Conservation (phyloP, 2,329 filamentous ascomycete genomes). For the Ceratocystis variospora region DNA sequence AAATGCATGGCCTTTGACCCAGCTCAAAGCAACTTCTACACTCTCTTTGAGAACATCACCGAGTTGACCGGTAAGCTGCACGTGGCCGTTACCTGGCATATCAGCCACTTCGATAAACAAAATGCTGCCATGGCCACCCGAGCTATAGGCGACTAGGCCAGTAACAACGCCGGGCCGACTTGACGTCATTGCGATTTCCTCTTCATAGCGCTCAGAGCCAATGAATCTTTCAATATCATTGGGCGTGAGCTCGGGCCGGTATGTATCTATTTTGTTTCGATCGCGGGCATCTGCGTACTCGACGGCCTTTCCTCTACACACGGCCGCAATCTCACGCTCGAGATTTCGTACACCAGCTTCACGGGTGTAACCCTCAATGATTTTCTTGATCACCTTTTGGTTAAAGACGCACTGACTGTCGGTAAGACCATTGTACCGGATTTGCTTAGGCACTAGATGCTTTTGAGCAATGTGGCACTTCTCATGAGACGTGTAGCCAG, state of each 20-base stretch:
- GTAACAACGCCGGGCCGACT: conserved; percentile 84
- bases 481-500: conserved; percentile 92
- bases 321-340: conserved; percentile 86
- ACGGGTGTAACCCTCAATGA: conserved; percentile 91
- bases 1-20: conserved; percentile 93
- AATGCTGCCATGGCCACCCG: conserved; percentile 85
- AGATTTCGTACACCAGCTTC: conserved; percentile 93
- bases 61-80: conserved; percentile 91
- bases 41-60: conserved; percentile 95
- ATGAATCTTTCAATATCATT: conserved; percentile 81
- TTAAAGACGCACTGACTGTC: conserved; percentile 62
- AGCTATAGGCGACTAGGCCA: conserved; percentile 86
- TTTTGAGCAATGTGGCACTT: conserved; percentile 88
- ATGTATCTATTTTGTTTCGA: conserved; percentile 49
- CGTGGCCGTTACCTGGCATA: conserved; percentile 83
- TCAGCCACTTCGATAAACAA: conserved; percentile 97
- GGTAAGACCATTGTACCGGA: conserved; percentile 73
- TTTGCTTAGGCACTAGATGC: conserved; percentile 93
- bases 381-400: conserved; percentile 79
- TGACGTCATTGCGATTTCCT: conserved; percentile 75
- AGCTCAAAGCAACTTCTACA: conserved; percentile 87
- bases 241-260: conserved; percentile 58
- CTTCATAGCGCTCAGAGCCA: conserved; percentile 84
- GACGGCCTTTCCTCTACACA: conserved; percentile 89
- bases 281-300: conserved; percentile 88